Percentiles rank a stretch among this genome's conserved stretches.
Conservation (phyloP, 1,284 basidiomycete species). For the Porphyrellus sp. region DNA sequence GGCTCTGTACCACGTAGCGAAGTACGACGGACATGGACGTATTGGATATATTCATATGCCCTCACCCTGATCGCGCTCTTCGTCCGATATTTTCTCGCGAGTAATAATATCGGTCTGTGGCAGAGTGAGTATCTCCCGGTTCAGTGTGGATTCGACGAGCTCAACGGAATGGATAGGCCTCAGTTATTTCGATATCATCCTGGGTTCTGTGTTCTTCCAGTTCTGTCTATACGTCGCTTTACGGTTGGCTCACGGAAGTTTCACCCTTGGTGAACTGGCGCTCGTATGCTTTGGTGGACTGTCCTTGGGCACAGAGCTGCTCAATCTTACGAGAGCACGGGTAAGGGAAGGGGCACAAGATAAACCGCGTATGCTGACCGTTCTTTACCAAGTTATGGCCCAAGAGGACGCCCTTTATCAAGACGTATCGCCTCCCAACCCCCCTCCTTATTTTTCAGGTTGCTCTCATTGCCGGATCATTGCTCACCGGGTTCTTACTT, state of each 20-base stretch:
- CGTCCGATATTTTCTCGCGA: constrained; percentile 46
- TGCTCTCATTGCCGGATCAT: constrained; percentile 89
- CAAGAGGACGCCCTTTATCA: constrained; percentile 80
- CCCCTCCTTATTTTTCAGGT: constrained; percentile 92
- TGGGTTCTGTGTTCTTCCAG: constrained; percentile 85
- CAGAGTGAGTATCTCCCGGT: constrained; percentile 48
- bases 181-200: constrained; percentile 72
- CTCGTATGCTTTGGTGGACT: constrained; percentile 88
- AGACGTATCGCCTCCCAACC: constrained; percentile 90
- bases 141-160: not conserved
- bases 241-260: constrained; percentile 86
- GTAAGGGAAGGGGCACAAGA: constrained; percentile 43
- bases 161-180: constrained; percentile 52
- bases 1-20: constrained; percentile 75
- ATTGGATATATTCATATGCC: constrained; percentile 56
- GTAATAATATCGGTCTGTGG: constrained; percentile 56
- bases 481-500: constrained; percentile 90
- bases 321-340: constrained; percentile 77
- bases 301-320: constrained; percentile 80
- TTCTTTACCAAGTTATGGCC: constrained; percentile 64
- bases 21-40: constrained; percentile 56
- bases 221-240: constrained; percentile 87
- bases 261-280: constrained; percentile 92
- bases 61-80: constrained; percentile 49
- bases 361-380: constrained; percentile 8